Conservation (phyloP, 257 asterid species). For the Penstemon newberryi region DNA sequence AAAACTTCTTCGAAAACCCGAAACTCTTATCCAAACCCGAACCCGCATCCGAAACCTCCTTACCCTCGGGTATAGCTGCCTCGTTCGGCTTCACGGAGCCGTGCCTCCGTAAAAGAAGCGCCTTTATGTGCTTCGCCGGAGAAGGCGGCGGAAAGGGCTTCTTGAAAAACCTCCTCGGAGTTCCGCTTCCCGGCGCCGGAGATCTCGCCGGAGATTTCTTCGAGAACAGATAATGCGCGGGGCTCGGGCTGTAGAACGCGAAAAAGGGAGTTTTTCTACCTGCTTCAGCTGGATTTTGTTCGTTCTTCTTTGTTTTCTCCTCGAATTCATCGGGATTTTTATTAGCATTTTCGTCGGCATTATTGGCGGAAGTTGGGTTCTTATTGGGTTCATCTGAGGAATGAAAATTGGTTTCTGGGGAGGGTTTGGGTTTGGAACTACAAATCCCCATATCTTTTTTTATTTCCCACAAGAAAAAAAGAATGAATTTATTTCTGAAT, state of each 20-base stretch:
- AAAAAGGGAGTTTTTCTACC: slow-evolving; percentile 79
- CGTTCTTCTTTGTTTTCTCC: slow-evolving; percentile 19
- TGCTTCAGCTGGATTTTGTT: slow-evolving; percentile 25
- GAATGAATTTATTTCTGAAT: too few species aligned
- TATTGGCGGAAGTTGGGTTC: slow-evolving; percentile 9
- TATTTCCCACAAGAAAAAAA: background rate
- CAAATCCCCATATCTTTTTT: slow-evolving; percentile 63
- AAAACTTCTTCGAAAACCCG: slow-evolving; percentile 78
- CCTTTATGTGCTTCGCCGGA: slow-evolving; percentile 92
- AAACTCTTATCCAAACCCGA: slow-evolving; percentile 73
- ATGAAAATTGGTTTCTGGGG: slow-evolving; percentile 34
- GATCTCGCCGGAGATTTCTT: slow-evolving; percentile 62
- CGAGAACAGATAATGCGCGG: slow-evolving; percentile 78
- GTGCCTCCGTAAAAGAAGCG: slow-evolving; percentile 78
- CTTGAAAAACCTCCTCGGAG: slow-evolving; percentile 78
- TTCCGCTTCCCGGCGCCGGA: slow-evolving; percentile 38
- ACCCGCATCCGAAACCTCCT: slow-evolving; percentile 47
- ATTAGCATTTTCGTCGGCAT: background rate
- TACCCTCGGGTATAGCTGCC: slow-evolving; percentile 65
- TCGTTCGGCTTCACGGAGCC: slow-evolving; percentile 82
- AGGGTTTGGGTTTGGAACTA: slow-evolving; percentile 71
- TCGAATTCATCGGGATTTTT: slow-evolving; percentile 5
- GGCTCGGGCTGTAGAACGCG: slow-evolving; percentile 94
- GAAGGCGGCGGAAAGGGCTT: slow-evolving; percentile 94
- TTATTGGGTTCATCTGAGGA: slow-evolving; percentile 24